Evolutionary conservation across 331 rosid genomes (phyloP).

Genomic region (Erythrophleum ivorense): DNA sequence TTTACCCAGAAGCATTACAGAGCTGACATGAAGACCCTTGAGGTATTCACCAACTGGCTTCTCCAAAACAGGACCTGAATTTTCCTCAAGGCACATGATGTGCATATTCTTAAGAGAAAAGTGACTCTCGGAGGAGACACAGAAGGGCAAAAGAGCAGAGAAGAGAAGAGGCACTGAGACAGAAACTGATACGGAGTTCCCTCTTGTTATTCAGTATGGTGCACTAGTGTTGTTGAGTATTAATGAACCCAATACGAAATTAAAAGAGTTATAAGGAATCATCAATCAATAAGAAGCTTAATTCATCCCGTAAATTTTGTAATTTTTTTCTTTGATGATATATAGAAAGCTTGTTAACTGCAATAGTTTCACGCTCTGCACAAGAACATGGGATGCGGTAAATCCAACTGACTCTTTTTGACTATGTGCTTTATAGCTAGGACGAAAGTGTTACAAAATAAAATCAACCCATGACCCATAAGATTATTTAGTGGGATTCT

Average conservation of each 20-base stretch:
- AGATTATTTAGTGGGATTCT: background rate
- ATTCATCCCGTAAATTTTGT: conserved; percentile 46
- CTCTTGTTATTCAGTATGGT: conserved; percentile 30
- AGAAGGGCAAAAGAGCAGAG: background rate
- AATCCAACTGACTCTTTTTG: conserved; percentile 5
- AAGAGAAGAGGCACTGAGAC: conserved; percentile 28
- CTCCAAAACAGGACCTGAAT: conserved; percentile 50
- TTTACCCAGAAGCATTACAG: conserved; percentile 88
- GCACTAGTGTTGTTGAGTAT: conserved; percentile 32
- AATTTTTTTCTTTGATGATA: conserved; percentile 40
- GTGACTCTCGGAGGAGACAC: conserved; percentile 3
- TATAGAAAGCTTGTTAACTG: conserved; percentile 33
- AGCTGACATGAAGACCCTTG: conserved; percentile 84
- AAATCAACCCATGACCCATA: background rate
- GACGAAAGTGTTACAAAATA: background rate
- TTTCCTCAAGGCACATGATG: conserved; percentile 34
- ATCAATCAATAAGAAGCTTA: conserved; percentile 23
- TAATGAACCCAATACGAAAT: conserved; percentile 45
- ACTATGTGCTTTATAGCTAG: background rate
- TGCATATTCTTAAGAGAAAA: conserved; percentile 26
- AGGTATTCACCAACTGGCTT: conserved; percentile 75
- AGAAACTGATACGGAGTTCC: conserved; percentile 39
- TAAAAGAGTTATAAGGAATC: conserved; percentile 50
- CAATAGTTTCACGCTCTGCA: conserved; percentile 7
- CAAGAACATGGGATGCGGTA: background rate